Evolutionary conservation across 1,284 basidiomycete species (phyloP).

Genomic region (Trichosporon coremiiforme): DNA sequence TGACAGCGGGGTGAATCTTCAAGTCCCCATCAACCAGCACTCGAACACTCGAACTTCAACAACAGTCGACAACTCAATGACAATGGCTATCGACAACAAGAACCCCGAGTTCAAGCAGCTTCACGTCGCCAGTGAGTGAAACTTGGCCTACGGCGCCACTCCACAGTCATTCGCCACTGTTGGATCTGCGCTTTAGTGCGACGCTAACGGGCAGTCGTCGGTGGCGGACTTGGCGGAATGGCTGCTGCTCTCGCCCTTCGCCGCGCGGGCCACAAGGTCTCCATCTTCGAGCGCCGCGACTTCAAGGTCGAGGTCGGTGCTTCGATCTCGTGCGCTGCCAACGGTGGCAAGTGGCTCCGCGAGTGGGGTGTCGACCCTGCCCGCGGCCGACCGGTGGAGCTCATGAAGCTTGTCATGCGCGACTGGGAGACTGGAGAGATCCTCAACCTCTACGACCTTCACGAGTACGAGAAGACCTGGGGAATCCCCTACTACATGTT

Average conservation of each 20-base stretch:
- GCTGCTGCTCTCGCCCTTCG: slow-evolving; percentile 45
- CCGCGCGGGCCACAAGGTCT: slow-evolving; percentile 43
- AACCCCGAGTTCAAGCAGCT: slow-evolving; percentile 28
- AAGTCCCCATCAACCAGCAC: background rate
- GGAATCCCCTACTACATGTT: slow-evolving; percentile 47
- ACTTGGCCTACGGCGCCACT: too few relatives aligned
- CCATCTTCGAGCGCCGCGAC: slow-evolving; percentile 47
- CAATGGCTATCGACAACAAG: slow-evolving; percentile 13
- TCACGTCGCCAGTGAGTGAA: slow-evolving; percentile 26
- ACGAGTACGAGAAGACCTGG: slow-evolving; percentile 47
- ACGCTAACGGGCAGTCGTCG: slow-evolving; percentile 33
- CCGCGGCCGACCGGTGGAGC: slow-evolving; percentile 42
- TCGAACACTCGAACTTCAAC: background rate
- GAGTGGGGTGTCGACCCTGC: slow-evolving; percentile 46
- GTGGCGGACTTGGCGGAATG: slow-evolving; percentile 47
- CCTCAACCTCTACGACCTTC: slow-evolving; percentile 43
- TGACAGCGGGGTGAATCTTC: background rate
- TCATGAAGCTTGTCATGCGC: slow-evolving; percentile 46
- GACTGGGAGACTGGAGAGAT: slow-evolving; percentile 48
- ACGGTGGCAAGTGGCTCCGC: slow-evolving; percentile 44
- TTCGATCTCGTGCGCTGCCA: slow-evolving; percentile 49
- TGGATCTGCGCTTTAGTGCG: background rate
- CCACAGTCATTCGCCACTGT: background rate
- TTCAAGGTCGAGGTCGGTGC: slow-evolving; percentile 49
- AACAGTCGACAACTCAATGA: background rate